Conservation (phyloP, 352 stramenopile species). For the Pythium utonaiense region DNA sequence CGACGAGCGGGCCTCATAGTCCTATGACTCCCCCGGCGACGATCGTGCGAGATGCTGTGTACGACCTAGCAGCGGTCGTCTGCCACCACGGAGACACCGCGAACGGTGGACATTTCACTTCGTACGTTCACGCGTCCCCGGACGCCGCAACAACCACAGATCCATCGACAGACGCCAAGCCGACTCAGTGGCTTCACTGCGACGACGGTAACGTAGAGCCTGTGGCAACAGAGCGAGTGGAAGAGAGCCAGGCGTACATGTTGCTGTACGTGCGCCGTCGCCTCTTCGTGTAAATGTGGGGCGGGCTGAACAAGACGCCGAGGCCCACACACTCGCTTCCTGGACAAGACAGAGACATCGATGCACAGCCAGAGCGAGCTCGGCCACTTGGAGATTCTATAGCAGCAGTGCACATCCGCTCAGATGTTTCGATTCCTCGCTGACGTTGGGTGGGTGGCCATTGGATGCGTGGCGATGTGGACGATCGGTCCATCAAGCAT, state of each 20-base stretch:
- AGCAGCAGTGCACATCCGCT: background rate
- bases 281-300: constrained; percentile 19
- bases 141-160: constrained; percentile 10
- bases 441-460: background rate
- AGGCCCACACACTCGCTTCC: no score
- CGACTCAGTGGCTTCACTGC: constrained; percentile 52
- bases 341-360: no score
- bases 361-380: no score
- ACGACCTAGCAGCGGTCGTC: constrained; percentile 59
- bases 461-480: background rate
- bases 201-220: constrained; percentile 48
- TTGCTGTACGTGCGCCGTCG: constrained; percentile 40
- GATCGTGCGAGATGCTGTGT: constrained; percentile 30
- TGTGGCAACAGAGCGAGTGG: constrained; percentile 35
- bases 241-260: constrained; percentile 54
- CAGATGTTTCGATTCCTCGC: background rate
- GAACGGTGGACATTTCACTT: constrained; percentile 70
- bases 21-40: constrained; percentile 15
- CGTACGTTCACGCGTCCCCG: constrained; percentile 34
- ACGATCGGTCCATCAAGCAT: background rate
- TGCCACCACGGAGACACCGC: constrained; percentile 70
- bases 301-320: background rate
- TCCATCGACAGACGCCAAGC: constrained; percentile 1
- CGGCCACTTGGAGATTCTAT: background rate
- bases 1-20: background rate